Conservation (phyloP, 2,329 filamentous ascomycete genomes). For the Tolypocladium amazonense region DNA sequence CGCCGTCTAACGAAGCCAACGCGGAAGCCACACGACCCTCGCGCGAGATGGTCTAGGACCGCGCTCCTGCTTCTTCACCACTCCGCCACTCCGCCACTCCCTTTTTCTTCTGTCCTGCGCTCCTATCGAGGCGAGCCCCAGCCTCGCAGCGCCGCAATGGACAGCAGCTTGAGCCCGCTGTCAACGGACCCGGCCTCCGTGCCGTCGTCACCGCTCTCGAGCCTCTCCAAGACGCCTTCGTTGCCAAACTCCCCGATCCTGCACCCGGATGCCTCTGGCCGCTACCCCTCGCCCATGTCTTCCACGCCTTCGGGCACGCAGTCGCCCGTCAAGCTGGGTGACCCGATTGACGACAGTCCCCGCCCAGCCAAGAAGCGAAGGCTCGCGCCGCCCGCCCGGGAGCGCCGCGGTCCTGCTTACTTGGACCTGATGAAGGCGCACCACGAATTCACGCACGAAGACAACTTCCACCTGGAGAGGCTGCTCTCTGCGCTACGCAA, state of each 20-base stretch:
- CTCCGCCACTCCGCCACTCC: neutral
- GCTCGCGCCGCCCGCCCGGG: conserved; percentile 40
- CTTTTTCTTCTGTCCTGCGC: neutral
- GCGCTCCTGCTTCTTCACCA: neutral
- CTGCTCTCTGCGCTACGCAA: conserved; percentile 68
- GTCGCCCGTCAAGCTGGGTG: conserved; percentile 37
- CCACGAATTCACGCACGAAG: conserved; percentile 33
- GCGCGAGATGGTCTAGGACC: neutral
- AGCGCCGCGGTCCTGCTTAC: conserved; percentile 73
- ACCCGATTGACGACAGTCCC: conserved; percentile 41
- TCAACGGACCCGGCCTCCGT: conserved; percentile 22
- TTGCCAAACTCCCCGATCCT: conserved; percentile 33
- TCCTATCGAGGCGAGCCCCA: neutral
- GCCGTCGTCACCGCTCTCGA: conserved; percentile 32
- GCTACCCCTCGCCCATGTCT: conserved; percentile 42
- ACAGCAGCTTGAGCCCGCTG: conserved; percentile 13
- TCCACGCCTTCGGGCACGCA: conserved; percentile 37
- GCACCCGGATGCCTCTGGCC: conserved; percentile 25
- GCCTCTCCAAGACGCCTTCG: conserved; percentile 42
- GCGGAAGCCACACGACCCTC: neutral
- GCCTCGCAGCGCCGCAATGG: conserved; percentile 9
- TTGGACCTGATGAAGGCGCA: conserved; percentile 56
- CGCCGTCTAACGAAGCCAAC: neutral
- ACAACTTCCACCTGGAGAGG: conserved; percentile 50
- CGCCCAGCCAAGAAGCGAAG: conserved; percentile 69